phyloP scores from a whole-genome alignment of 75 land plant species.

The Pseudotsuga menziesii region DNA sequence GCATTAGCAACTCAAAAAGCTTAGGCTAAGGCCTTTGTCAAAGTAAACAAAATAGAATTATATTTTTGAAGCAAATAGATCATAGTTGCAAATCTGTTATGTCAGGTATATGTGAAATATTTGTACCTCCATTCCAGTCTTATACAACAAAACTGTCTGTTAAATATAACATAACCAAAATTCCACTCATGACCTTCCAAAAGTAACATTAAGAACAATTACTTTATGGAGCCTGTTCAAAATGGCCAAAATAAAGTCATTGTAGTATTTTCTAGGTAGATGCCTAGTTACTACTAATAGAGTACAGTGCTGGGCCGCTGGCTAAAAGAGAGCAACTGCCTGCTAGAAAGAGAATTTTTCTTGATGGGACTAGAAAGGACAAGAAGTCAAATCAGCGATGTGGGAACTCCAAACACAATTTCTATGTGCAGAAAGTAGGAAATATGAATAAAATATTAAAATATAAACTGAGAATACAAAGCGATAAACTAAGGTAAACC shows the following conservation, averaged over 20 bases:
- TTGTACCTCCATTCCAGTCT: neutral
- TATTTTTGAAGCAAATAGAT: neutral
- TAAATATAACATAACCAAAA: neutral
- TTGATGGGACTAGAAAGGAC: too few species aligned
- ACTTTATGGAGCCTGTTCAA: neutral
- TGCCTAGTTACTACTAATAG: neutral
- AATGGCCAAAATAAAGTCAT: neutral
- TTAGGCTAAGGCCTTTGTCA: neutral
- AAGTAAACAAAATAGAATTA: neutral
- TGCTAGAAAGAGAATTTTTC: too few species aligned
- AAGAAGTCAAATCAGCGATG: too few species aligned
- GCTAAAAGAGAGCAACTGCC: too few species aligned
- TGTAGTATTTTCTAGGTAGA: neutral
- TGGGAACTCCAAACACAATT: too few species aligned
- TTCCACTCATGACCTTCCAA: neutral
- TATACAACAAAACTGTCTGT: neutral
- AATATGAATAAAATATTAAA: too few species aligned
- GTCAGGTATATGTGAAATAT: neutral
- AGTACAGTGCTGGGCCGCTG: neutral
- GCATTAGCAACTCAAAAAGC: neutral
- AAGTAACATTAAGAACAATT: neutral
- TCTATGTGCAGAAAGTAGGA: too few species aligned
- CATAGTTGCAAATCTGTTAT: neutral
- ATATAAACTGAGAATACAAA: too few species aligned
- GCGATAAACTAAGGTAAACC: too few species aligned